A percentile compares a stretch with the other conserved stretches of the same genome.
Conservation (phyloP, 768 basidiomycete genomes). For the Panaeolus cyanescens region DNA sequence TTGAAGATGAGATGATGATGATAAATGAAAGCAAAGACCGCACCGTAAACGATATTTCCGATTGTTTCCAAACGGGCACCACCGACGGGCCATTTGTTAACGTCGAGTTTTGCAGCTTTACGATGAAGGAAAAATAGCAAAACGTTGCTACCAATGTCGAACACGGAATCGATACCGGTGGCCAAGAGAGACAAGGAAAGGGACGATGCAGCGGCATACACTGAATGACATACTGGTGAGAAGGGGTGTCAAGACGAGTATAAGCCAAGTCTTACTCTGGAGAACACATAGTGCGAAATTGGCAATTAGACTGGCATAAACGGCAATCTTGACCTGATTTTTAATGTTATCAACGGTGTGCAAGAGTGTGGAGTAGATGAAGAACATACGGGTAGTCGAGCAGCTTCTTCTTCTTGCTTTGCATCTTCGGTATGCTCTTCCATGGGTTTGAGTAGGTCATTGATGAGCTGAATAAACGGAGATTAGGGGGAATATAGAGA, state of each 20-base stretch:
- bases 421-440: conserved; percentile 88
- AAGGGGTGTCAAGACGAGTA: background rate
- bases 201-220: conserved; percentile 91
- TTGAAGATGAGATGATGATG: conserved; percentile 29
- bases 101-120: conserved; percentile 70
- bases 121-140: conserved; percentile 80
- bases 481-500: conserved; percentile 5
- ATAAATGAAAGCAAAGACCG: conserved; percentile 7
- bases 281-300: conserved; percentile 75
- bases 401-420: conserved; percentile 61
- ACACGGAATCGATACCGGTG: conserved; percentile 86
- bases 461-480: conserved; percentile 64
- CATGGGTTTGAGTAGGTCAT: conserved; percentile 88
- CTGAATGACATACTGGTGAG: conserved; percentile 34
- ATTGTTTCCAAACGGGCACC: conserved; percentile 90
- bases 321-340: conserved; percentile 80
- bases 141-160: conserved; percentile 82
- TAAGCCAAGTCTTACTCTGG: conserved; percentile 50
- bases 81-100: conserved; percentile 90
- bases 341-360: conserved; percentile 3
- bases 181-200: conserved; percentile 85
- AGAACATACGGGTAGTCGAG: conserved; percentile 62
- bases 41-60: conserved; percentile 86
- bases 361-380: conserved; percentile 1
- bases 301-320: conserved; percentile 78